Conservation (phyloP, 75 land plant genomes). For the Selaginella tamariscina region DNA sequence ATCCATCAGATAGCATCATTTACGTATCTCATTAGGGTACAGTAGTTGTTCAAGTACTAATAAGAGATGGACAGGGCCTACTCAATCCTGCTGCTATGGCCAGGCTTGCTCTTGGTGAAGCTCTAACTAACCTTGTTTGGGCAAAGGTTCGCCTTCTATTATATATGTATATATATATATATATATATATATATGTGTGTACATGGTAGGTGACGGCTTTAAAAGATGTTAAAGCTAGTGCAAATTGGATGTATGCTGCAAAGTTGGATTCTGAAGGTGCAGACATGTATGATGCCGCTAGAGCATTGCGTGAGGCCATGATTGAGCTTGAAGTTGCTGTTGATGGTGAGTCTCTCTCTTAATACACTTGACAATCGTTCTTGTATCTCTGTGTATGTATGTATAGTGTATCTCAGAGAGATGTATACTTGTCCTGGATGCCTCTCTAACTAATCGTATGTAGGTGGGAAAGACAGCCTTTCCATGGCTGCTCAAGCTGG, state of each 20-base stretch:
- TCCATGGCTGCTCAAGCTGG: slow-evolving; percentile 93
- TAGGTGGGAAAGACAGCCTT: slow-evolving; percentile 91
- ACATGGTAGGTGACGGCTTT: slow-evolving; percentile 46
- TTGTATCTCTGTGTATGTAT: no score
- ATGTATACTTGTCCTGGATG: no score
- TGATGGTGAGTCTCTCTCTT: no score
- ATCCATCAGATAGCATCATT: no score
- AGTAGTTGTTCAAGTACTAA: no score
- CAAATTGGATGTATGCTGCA: slow-evolving; percentile 99
- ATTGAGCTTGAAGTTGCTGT: slow-evolving; percentile 85
- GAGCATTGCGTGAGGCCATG: slow-evolving; percentile 74
- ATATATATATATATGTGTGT: no score
- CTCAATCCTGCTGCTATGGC: slow-evolving; percentile 91
- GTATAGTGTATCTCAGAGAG: no score
- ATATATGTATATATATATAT: no score
- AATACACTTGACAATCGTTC: no score
- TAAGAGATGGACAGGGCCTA: slow-evolving; percentile 45
- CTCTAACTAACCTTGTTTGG: slow-evolving; percentile 90
- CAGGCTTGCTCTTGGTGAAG: slow-evolving; percentile 81
- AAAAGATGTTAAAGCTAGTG: slow-evolving; percentile 89
- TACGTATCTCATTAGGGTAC: no score
- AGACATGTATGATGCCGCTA: slow-evolving; percentile 93
- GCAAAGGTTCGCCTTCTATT: slow-evolving; percentile 50
- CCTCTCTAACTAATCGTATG: no score
- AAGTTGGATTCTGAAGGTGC: slow-evolving; percentile 96